These are phyloP conservation scores for Colletotrichum spaethianum DNA, from an alignment of 2,329 filamentous ascomycete genomes.

Conservation along the genomic window DNA sequence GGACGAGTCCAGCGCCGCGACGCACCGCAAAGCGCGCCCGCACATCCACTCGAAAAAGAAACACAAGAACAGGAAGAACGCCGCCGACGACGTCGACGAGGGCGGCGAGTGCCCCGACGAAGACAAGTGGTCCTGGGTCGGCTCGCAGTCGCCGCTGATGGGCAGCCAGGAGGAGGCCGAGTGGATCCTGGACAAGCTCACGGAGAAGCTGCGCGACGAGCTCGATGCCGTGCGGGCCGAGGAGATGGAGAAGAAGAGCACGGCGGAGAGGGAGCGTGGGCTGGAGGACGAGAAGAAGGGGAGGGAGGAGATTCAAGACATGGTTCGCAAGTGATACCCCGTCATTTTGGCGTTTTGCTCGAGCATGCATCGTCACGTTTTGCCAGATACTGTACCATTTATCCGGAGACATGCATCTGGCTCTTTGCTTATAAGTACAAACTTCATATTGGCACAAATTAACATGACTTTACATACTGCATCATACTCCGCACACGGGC, in stretches of 20 bases:
- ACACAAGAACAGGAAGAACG: constrained; percentile 38
- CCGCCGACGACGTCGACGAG: constrained; percentile 35
- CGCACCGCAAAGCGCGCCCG: constrained; percentile 60
- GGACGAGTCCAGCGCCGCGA: constrained; percentile 67
- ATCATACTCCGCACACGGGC: too few relatives aligned
- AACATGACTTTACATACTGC: background rate
- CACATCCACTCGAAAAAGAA: constrained; percentile 40
- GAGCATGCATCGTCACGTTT: background rate
- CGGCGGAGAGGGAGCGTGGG: constrained; percentile 58
- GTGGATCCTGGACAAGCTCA: constrained; percentile 79
- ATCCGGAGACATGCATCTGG: background rate
- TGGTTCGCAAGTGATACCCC: constrained; percentile 20
- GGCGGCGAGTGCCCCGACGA: constrained; percentile 47
- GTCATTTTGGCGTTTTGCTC: background rate
- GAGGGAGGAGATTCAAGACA: constrained; percentile 31
- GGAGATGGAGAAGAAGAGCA: constrained; percentile 14
- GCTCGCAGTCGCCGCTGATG: constrained; percentile 78
- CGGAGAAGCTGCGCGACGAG: constrained; percentile 68
- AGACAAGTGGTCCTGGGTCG: constrained; percentile 80
- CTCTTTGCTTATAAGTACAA: background rate
- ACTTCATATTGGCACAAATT: background rate
- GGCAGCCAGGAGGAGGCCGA: constrained; percentile 77
- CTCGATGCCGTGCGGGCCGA: constrained; percentile 55
- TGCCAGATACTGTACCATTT: background rate
- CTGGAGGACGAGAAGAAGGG: constrained; percentile 55